Conservation (phyloP, 2,329 filamentous ascomycete genomes). For the Fusarium sp. region DNA sequence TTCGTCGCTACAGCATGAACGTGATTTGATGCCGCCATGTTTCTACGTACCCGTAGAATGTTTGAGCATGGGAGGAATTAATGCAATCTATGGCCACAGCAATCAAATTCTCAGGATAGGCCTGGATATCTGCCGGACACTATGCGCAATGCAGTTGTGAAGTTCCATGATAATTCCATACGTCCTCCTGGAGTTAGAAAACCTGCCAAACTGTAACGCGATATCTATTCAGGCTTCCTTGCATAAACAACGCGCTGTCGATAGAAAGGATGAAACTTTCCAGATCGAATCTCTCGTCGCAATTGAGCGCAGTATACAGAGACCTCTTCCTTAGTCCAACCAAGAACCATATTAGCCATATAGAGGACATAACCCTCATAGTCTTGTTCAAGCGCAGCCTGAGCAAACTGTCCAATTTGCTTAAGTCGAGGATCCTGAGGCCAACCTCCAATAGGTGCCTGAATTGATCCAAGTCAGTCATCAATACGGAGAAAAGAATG, state of each 20-base stretch:
- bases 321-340: conserved; percentile 52
- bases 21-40: accelerated
- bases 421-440: conserved; percentile 20
- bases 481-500: accelerated
- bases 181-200: accelerated
- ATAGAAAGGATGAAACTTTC: conserved; percentile 47
- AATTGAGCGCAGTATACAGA: conserved; percentile 51
- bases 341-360: conserved; percentile 51
- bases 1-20: background rate
- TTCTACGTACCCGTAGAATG: background rate
- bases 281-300: conserved; percentile 48
- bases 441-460: conserved; percentile 42
- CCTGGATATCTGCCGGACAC: too few relatives aligned
- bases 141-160: background rate
- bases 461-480: background rate
- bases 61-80: too few relatives aligned
- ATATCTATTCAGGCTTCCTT: conserved; percentile 29
- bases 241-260: conserved; percentile 46
- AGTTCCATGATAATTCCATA: background rate
- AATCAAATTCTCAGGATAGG: too few relatives aligned
- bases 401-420: conserved; percentile 44
- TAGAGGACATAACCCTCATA: conserved; percentile 51
- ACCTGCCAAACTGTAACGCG: accelerated
- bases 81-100: too few relatives aligned
- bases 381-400: conserved; percentile 51